Conservation (phyloP, 345 rosid species). For the Stellera chamaejasme region DNA sequence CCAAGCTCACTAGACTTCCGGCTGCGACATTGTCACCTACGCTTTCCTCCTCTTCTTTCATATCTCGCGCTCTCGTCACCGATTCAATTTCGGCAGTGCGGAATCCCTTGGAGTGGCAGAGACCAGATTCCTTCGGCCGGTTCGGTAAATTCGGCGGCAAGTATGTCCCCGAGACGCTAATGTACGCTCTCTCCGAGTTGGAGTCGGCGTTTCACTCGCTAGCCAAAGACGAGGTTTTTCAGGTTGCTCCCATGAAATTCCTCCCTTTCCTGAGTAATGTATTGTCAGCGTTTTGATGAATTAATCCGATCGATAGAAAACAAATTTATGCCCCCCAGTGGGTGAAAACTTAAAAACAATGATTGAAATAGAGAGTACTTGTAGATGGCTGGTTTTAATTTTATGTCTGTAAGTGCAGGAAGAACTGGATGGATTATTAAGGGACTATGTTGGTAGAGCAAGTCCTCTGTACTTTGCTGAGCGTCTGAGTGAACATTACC, state of each 20-base stretch:
- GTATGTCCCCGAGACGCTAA: slow-evolving; percentile 88
- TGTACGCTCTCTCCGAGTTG: slow-evolving; percentile 79
- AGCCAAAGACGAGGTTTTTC: slow-evolving; percentile 53
- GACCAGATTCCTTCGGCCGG: slow-evolving; percentile 87
- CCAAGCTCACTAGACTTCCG: slow-evolving; percentile 20
- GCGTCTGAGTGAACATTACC: slow-evolving; percentile 80
- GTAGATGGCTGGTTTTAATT: not conserved
- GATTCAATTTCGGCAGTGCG: slow-evolving; percentile 22
- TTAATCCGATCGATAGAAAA: too few species aligned
- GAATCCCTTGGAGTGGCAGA: slow-evolving; percentile 30
- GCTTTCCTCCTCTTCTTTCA: slow-evolving; percentile 8
- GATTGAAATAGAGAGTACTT: too few species aligned
- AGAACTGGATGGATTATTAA: slow-evolving; percentile 70
- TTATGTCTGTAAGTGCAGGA: slow-evolving; percentile 28
- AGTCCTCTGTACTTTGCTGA: slow-evolving; percentile 86
- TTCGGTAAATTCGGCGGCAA: slow-evolving; percentile 91
- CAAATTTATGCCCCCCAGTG: too few species aligned
- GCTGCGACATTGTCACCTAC: slow-evolving; percentile 13
- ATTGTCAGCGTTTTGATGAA: too few species aligned
- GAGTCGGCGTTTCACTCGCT: slow-evolving; percentile 65
- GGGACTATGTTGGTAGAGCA: slow-evolving; percentile 91
- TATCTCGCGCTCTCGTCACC: slow-evolving; percentile 45
- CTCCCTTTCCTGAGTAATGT: too few species aligned
- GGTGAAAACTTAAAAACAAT: too few species aligned
- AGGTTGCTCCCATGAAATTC: slow-evolving; percentile 30